Evolutionary conservation across 2,329 filamentous ascomycete species (phyloP), one percentile per base, ranked within the genome.

Genomic region (Lachnellula willkommii): DNA sequence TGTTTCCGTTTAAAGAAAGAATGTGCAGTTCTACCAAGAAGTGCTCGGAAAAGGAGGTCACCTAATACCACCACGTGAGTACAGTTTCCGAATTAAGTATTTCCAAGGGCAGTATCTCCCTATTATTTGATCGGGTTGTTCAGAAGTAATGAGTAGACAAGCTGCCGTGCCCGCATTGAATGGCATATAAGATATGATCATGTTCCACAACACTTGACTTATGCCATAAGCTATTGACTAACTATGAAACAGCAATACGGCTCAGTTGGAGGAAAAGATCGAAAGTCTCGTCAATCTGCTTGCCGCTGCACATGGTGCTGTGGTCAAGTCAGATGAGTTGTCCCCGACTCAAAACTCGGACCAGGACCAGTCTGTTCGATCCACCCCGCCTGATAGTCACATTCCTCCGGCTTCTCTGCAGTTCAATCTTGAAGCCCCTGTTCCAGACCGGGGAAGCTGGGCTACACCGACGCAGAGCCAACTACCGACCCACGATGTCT

Each of bases 231-330:
- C 37, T 51, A 42, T 22, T 47, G 17, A 48, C 48, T 35, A 43
- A 52, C 15, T 11, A n/a, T 17, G 40, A 11, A 17, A 17, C 47
- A 62, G 60, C 5, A 60, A 52, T 42, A 60, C 56, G n/a, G 55
- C 60, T 15, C 51, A 60, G 46, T 47, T 64, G 36, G 62, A 64
- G n/a, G 54, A 62, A 36, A 60, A 61, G 24, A 65, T 65, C 8
- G 59, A 65, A 26, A 63, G 57, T 53, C 57, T 65, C 6, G 63
- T 64, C 9, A 56, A 55, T 7, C 56, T 65, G 5, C 58, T 65
- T n/a, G 58, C 62, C 11, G 55, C 43, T 9, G 55, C 57, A 12
- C 57, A 60, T 36, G 56, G 55, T 6, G 49, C 47, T 4, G 49
- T 48, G 8, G 24, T 56, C 20, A 58, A 51, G 17, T 37, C 47